Percentiles rank a stretch among this genome's conserved stretches.
Conservation (phyloP, 495 filamentous ascomycete species). For the Penicillium cataractarum region DNA sequence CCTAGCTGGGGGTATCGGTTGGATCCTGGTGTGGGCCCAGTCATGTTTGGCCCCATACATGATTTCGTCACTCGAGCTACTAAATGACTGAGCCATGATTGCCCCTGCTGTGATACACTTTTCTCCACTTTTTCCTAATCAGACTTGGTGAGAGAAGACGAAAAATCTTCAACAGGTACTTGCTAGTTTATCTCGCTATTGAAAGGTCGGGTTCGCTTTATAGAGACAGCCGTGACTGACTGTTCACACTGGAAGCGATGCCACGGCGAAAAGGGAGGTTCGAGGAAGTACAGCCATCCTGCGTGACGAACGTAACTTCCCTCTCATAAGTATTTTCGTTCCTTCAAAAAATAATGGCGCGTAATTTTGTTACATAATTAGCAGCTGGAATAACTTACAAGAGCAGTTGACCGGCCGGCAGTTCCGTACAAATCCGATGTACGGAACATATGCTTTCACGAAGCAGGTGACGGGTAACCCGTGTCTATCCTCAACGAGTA, state of each 20-base stretch:
- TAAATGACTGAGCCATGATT: background rate
- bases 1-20: background rate
- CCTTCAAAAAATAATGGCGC: background rate
- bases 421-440: conserved; percentile 1
- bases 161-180: background rate
- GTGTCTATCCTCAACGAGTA: background rate
- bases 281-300: background rate
- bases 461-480: background rate
- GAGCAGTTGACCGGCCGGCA: background rate
- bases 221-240: background rate
- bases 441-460: background rate
- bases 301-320: background rate
- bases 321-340: background rate
- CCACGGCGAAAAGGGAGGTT: background rate
- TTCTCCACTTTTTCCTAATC: background rate
- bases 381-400: background rate
- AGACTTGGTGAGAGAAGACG: background rate
- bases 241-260: background rate
- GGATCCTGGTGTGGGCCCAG: background rate
- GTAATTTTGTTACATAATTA: background rate
- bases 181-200: background rate
- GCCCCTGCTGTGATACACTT: background rate
- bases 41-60: background rate
- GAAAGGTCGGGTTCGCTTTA: background rate
- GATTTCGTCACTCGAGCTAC: background rate